phyloP scores from a whole-genome alignment of 345 rosid species.

The Populus deltoides region DNA sequence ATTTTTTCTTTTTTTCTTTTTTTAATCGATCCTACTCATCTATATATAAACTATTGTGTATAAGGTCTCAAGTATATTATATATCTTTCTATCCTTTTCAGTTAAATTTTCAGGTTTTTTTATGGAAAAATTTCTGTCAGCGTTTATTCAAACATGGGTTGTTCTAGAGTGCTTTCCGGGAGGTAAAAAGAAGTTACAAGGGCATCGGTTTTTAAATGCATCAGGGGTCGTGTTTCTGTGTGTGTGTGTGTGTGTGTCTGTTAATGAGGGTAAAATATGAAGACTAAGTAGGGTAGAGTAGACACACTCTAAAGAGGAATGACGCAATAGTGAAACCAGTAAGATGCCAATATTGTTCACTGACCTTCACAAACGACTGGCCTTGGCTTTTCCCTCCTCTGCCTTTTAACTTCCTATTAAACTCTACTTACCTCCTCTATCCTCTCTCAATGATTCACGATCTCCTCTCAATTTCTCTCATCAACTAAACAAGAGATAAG shows the following conservation, averaged over 20 bases:
- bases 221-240: too few species aligned
- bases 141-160: background rate
- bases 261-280: background rate
- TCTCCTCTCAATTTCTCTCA: background rate
- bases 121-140: too few species aligned
- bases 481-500: background rate
- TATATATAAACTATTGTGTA: background rate
- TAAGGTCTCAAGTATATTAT: too few species aligned
- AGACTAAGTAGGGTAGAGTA: background rate
- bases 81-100: too few species aligned
- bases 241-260: too few species aligned
- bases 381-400: background rate
- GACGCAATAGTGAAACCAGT: slow-evolving; percentile 25
- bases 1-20: too few species aligned
- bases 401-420: slow-evolving; percentile 1
- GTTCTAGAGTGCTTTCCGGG: background rate
- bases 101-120: too few species aligned
- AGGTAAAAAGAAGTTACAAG: too few species aligned
- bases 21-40: background rate
- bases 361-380: background rate
- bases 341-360: background rate
- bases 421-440: background rate
- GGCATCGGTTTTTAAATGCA: too few species aligned
- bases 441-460: background rate
- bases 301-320: slow-evolving; percentile 3